Conservation (phyloP, 768 basidiomycete genomes). For the Cystobasidium tubakii region DNA sequence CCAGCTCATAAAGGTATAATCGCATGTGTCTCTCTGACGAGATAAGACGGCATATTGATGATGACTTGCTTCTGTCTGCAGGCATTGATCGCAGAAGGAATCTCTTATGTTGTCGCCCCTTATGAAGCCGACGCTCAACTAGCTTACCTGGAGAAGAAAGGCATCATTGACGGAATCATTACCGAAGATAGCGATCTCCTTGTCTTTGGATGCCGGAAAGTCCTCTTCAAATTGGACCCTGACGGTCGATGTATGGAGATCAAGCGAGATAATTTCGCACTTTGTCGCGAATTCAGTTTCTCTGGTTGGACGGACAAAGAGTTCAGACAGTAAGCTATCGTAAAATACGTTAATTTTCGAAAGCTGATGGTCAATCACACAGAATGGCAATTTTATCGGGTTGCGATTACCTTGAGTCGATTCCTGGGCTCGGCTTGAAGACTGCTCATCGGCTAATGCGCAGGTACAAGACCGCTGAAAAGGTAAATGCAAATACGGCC, state of each 20-base stretch:
- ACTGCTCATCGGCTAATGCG: conserved; percentile 76
- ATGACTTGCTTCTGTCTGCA: conserved; percentile 47
- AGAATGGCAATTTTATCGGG: conserved; percentile 65
- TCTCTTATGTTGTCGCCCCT: conserved; percentile 85
- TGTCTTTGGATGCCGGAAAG: conserved; percentile 88
- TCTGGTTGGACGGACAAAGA: conserved; percentile 81
- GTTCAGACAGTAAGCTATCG: conserved; percentile 62
- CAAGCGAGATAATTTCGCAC: conserved; percentile 49
- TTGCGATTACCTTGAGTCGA: conserved; percentile 86
- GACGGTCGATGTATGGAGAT: conserved; percentile 52
- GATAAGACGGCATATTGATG: neutral
- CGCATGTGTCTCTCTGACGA: neutral
- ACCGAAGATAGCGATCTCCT: conserved; percentile 97
- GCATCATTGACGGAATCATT: conserved; percentile 80
- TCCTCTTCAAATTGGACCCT: conserved; percentile 85
- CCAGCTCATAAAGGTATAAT: conserved; percentile 83
- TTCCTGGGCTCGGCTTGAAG: conserved; percentile 86
- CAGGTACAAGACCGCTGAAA: conserved; percentile 79
- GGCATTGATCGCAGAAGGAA: conserved; percentile 75
- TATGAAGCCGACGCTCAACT: conserved; percentile 99
- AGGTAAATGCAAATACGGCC: conserved; percentile 47
- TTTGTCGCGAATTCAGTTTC: conserved; percentile 63
- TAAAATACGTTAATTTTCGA: neutral
- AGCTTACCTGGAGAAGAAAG: conserved; percentile 76
- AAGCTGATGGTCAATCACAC: neutral